phyloP scores from a whole-genome alignment of 176 grass and related monocot genomes.

The Carex littledalei region DNA sequence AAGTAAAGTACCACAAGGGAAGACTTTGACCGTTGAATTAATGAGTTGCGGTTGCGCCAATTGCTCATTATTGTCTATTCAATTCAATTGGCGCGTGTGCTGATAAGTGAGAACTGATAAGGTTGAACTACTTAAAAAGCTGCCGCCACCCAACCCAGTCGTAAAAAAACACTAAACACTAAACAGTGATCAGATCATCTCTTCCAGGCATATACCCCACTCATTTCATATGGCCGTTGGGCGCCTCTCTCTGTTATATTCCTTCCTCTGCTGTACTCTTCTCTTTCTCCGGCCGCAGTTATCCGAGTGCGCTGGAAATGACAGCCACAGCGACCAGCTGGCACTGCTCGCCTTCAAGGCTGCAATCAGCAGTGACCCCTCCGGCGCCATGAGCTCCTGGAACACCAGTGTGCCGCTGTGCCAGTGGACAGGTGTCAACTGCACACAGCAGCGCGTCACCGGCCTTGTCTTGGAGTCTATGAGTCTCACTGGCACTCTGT shows the following conservation, averaged over 20 bases:
- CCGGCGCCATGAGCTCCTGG: slow-evolving; percentile 8
- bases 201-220: too few relatives aligned
- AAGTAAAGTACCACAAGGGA: too few relatives aligned
- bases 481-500: slow-evolving; percentile 18
- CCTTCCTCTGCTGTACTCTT: not conserved
- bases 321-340: slow-evolving; percentile 2
- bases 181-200: too few relatives aligned
- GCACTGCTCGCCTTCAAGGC: slow-evolving; percentile 33
- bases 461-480: slow-evolving; percentile 1
- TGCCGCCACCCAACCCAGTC: too few relatives aligned
- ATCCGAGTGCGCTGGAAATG: not conserved
- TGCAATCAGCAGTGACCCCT: slow-evolving; percentile 21
- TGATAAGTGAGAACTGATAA: too few relatives aligned
- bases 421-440: slow-evolving; percentile 27
- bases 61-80: too few relatives aligned
- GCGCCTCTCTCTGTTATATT: not conserved
- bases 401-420: slow-evolving; percentile 19
- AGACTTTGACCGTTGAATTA: too few relatives aligned
- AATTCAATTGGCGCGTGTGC: too few relatives aligned
- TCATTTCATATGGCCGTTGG: not conserved
- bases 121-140: too few relatives aligned
- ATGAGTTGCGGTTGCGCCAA: too few relatives aligned
- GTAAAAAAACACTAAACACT: too few relatives aligned
- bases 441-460: not conserved
- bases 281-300: not conserved